Evolutionary conservation across 164 flowering plant genomes (phyloP), one percentile per base, ranked within the genome.

Genomic region (Litsea cubeba): DNA sequence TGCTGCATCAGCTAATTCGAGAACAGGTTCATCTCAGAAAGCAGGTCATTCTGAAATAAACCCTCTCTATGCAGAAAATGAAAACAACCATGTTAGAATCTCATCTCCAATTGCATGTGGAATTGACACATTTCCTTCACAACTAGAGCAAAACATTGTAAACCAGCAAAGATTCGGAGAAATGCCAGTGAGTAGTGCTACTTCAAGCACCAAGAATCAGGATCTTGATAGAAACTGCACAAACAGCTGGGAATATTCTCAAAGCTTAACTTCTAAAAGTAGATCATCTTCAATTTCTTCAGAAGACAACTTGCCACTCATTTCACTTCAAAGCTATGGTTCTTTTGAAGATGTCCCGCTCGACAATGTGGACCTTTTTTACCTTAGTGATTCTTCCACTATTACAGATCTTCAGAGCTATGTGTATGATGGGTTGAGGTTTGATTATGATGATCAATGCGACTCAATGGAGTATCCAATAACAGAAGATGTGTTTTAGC

Each of bases 401-500:
- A 18, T 80, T 32, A 30, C 81, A 65, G 89, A 81, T 49, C 75
- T 79, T 73, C 87, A 87, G 60, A 25, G 72, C 35, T 80, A 82
- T 73, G 50, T 84, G 35, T 79, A 78, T 67, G 92, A 87, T 76
- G 79, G 81, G 17, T 35, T 78, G 72, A 83, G 81, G 80, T 74
- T 80, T 62, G 87, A 82, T 78, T 78, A 68, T 50, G 90, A 85
- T 71, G 79, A 76, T 77, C 78, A 78, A 3, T 72, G 17, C 50
- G 94, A 91, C 60, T 68, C 82, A 10, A 62, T 83, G 71, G 92
- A 88, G 25, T 87, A 77, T 75, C 79, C 91, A 51, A 60, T 80
- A 12, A 71, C 84, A 51, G 92, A 86, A 76, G 87, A 92, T 77
- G 77, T 91, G 60, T 89, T 85, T 75, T 91, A 66, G 82, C 76